Base-by-base conservation (phyloP, 805 yeast species). In the Yamadazyma akitaensis region DNA sequence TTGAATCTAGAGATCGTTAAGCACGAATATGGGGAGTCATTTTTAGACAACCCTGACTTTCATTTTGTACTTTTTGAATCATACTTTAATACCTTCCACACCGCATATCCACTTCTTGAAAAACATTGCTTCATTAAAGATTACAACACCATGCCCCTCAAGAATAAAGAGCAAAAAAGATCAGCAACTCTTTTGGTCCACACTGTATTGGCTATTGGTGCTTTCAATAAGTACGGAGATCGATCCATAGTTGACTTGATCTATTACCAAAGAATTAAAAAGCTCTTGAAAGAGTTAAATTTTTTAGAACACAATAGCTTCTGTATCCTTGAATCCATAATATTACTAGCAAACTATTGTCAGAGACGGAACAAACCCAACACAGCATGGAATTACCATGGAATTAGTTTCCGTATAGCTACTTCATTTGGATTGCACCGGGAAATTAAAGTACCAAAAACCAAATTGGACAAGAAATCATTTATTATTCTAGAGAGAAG, bases 341-440 rank as follows among this genome's bases (percentile, higher is more conserved):
- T 39, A 6, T 14, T 50, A 31, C 59, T 84, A 43, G 75, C 84
- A 47, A 78, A 78, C 51, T 84, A 82, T 61, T 76, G 80, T 10
- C 86, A 80, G 56, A 81, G 81, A 62, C 70, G 85, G 42, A 79
- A 82, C 54, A 80, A 80, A 53, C 83, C 85, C 46, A 82, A 82
- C 60, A 76, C 87, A 0, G 84, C 84, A 19, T 84, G 88, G 85
- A 80, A 80, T 54, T 81, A 78, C 51, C 64, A 81, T 31, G 88
- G 89, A 11, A 64, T 81, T 14, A 83, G 86, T 0, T 74, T 80
- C 8, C 67, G 85, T 50, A 81, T 83, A 84, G 87, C 88, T 0
- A 67, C 79, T 53, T 81, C 85, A 0, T 59, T 84, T 35, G 90
- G 88, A 3, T 62, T 83, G 21, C 77, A 81, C 56, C 76, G 76